Evolutionary conservation across 306 rosid genomes (phyloP), one percentile per base, ranked within the genome.

Genomic region (Lupinus albus): DNA sequence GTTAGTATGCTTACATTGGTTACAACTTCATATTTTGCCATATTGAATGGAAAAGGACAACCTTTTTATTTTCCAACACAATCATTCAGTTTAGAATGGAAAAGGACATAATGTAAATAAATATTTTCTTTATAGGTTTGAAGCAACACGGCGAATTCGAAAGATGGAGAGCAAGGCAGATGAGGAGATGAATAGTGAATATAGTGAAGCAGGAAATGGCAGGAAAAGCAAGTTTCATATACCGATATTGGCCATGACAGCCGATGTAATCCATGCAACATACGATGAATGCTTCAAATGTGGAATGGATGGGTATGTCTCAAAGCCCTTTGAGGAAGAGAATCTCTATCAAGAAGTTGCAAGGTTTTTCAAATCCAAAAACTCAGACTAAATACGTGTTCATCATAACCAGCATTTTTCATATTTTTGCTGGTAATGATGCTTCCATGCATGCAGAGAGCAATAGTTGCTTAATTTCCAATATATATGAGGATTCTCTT

Each of bases 271-370:
- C 59, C 99, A 90, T 28, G 96, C 99, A 4, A 94, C 99, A 8
- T 84, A 85, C 7, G 99, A 94, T 0, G 76, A 88, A 64, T 94
- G 99, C 86, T 65, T 84, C 35, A 80, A 90, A 73, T 84, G 83
- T 61, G 99, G 99, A 11, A 94, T 94, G 99, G 97, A 94, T 15
- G 99, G 97, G 15, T 94, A 90, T 10, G 99, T 94, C 12, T 88
- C 99, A 5, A 94, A 94, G 70, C 99, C 99, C 14, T 94, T 94
- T 36, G 96, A 94, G 83, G 97, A 90, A 81, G 95, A 94, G 78
- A 94, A 90, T 75, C 92, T 94, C 35, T 89, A 94, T 51, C 84
- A 94, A 70, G 96, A 89, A 12, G 92, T 94, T 64, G 87, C 95
- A 0, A 85, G 76, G 86, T 86, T 90, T 78, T 90, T 94, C 82